Evolutionary conservation across 148 eudicot species (phyloP).

Genomic region (Fagopyrum esculentum): DNA sequence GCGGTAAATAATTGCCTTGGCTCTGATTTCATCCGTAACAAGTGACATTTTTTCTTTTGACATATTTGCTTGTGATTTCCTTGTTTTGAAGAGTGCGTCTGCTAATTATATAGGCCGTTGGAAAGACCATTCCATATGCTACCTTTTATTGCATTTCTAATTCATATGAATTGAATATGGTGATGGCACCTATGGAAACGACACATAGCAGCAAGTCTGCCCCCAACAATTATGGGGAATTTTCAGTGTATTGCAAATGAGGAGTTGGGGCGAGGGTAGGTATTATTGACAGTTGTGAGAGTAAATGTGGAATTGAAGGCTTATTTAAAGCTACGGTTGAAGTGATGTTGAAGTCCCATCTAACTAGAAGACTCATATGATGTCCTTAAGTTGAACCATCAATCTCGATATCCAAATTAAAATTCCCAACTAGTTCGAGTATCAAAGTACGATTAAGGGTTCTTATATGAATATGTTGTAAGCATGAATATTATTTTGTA

Average conservation of each 20-base stretch:
- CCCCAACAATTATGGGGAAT: neutral
- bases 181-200: neutral
- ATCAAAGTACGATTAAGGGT: too few species aligned
- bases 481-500: too few species aligned
- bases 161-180: neutral
- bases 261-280: neutral
- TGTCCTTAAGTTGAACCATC: neutral
- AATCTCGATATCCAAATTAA: too few species aligned
- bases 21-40: slow-evolving; percentile 56
- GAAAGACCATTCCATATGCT: neutral
- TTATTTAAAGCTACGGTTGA: neutral
- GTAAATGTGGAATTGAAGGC: neutral
- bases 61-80: slow-evolving; percentile 4
- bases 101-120: neutral
- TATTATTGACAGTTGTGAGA: neutral
- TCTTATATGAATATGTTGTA: too few species aligned
- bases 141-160: neutral
- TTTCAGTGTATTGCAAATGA: neutral
- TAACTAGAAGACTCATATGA: neutral
- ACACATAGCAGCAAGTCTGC: neutral
- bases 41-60: slow-evolving; percentile 31
- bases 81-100: neutral
- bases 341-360: neutral
- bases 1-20: slow-evolving; percentile 52
- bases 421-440: too few species aligned